Base-by-base conservation (phyloP, 2,329 filamentous ascomycete genomes). In the Fusarium camptoceras region DNA sequence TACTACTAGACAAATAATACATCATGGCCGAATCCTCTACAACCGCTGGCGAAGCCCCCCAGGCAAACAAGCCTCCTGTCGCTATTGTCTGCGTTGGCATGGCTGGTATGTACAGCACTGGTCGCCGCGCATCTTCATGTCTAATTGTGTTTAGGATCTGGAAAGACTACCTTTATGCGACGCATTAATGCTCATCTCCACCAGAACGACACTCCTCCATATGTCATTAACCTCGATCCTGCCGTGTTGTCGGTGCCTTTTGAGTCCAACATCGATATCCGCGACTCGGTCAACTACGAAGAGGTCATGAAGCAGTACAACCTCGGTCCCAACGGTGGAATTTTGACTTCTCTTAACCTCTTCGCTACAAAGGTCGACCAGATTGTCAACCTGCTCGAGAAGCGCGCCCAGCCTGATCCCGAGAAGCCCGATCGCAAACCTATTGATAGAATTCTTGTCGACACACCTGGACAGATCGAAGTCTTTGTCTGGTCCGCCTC, bases 81-180 rank as follows among this genome's bases (percentile, higher is more conserved):
- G 89, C 93, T 66, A 91, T 99, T 64, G 94, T 98, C 76, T 98
- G 94, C 81, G 91, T 99, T 50, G 96, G 96, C 85, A 98, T 98
- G 95, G 96, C 96, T 76, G 95, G 91, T 91, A 82, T 76, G 83
- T 62, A 44, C 28, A 50, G 2, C 25, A 44, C 24, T 50, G 4
- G 25, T 28, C 46, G 47, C 62, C 48, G 28, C 66, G 48, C 42
- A 39, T 53, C 30, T 47, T 41, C 49, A 58, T 41, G 15, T 50
- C 24, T 59, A 39, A 51, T 22, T 15, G 8, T 18, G 2, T 49
- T 7, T 72, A 92, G 91, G 96, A 75, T 97, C 94, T 18, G 96
- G 96, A 76, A 99, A 99, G 85, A 99, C 96, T n/a, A 99, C 97
- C 0, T 99, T 99, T 78, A 98, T 99, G 95, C 95, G 98, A 79